phyloP scores from a whole-genome alignment of 2,329 filamentous ascomycete genomes.

The Claviceps quebecensis region DNA sequence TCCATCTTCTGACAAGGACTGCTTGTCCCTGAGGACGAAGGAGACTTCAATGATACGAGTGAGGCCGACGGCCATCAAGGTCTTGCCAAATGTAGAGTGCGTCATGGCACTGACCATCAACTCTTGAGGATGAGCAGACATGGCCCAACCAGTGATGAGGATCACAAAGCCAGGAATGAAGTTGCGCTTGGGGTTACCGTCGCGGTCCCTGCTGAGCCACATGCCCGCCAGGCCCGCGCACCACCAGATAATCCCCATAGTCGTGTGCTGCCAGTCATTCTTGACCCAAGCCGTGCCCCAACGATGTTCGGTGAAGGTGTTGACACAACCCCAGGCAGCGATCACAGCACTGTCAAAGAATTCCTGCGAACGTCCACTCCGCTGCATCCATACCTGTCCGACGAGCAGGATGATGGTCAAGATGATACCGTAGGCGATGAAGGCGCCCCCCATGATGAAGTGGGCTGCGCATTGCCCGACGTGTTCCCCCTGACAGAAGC shows the following conservation, averaged over 20 bases:
- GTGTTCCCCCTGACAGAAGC: constrained; percentile 88
- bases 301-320: constrained; percentile 93
- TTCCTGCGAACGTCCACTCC: constrained; percentile 78
- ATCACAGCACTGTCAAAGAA: constrained; percentile 93
- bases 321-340: constrained; percentile 89
- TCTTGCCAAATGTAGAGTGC: constrained; percentile 85
- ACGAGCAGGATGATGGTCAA: constrained; percentile 77
- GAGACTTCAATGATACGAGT: constrained; percentile 81
- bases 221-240: constrained; percentile 79
- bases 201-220: constrained; percentile 75
- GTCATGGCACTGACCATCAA: constrained; percentile 75
- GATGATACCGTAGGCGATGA: constrained; percentile 84
- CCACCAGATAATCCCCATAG: constrained; percentile 99
- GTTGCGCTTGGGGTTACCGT: constrained; percentile 80
- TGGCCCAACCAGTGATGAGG: constrained; percentile 83
- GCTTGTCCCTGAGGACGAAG: constrained; percentile 67
- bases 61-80: constrained; percentile 77
- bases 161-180: constrained; percentile 87
- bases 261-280: constrained; percentile 94
- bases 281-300: constrained; percentile 83
- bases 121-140: constrained; percentile 82
- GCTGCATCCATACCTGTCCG: constrained; percentile 74
- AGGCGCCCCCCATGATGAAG: constrained; percentile 97
- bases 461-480: constrained; percentile 86
- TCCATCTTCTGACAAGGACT: constrained; percentile 50